A percentile compares a stretch with the other conserved stretches of the same genome.
Evolutionary conservation across 75 land plant genomes (phyloP).

Genomic region (Ceratopteris richardii): DNA sequence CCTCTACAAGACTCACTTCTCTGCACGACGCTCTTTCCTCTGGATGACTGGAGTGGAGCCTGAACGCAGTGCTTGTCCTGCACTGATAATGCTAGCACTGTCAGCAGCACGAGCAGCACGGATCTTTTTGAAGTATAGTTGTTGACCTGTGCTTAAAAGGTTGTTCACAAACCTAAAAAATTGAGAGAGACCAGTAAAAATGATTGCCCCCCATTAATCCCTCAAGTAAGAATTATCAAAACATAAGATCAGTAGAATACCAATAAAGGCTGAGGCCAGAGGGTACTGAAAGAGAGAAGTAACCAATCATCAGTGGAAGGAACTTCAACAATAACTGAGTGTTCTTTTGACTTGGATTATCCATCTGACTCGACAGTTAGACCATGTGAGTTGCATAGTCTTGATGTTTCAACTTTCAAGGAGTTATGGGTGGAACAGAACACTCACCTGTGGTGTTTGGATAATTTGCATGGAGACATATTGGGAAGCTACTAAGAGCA

Average conservation of each 20-base stretch:
- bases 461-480: conserved; percentile 87
- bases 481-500: conserved; percentile 69
- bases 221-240: neutral
- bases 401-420: neutral
- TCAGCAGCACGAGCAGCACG: conserved; percentile 68
- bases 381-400: neutral
- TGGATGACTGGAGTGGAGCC: conserved; percentile 19
- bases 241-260: conserved; percentile 25
- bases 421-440: neutral
- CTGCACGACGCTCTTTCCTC: conserved; percentile 13
- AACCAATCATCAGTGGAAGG: conserved; percentile 98
- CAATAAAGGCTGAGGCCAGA: conserved; percentile 97
- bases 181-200: neutral
- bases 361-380: conserved; percentile 37
- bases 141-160: conserved; percentile 85
- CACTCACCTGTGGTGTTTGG: conserved; percentile 57
- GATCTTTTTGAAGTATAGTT: conserved; percentile 72
- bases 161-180: conserved; percentile 89
- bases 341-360: conserved; percentile 84
- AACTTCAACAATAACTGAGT: conserved; percentile 65
- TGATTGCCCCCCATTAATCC: neutral
- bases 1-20: conserved; percentile 12
- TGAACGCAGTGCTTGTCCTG: conserved; percentile 28
- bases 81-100: conserved; percentile 17
- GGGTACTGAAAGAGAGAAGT: conserved; percentile 95